These are phyloP conservation scores for Alternaria postmessia DNA, from an alignment of 2,329 filamentous ascomycete genomes.

Conservation along the genomic window DNA sequence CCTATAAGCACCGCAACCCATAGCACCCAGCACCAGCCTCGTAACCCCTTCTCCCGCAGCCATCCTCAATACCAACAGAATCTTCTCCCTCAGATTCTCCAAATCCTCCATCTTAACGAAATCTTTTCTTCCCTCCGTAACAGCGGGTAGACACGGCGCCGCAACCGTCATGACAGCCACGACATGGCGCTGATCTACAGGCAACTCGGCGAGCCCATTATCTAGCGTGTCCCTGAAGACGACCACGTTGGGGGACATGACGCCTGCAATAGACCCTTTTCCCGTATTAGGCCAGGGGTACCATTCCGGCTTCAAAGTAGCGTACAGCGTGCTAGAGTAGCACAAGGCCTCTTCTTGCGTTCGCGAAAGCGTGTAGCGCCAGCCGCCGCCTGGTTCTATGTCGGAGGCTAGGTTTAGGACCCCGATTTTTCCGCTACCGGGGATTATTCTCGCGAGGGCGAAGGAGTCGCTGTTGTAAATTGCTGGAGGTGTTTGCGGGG, in stretches of 20 bases:
- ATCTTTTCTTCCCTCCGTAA: constrained; percentile 10
- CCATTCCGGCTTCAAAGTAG: constrained; percentile 30
- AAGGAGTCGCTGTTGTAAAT: constrained; percentile 32
- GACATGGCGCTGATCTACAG: constrained; percentile 14
- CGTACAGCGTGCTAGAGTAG: constrained; percentile 32
- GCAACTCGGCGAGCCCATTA: constrained; percentile 23
- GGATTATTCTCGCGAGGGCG: constrained; percentile 24
- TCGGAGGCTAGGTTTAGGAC: constrained; percentile 34
- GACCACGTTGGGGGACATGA: constrained; percentile 30
- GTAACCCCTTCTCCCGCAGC: constrained; percentile 25
- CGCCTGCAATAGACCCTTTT: constrained; percentile 25
- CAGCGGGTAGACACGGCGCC: constrained; percentile 22
- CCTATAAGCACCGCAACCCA: constrained; percentile 35
- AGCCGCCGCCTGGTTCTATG: constrained; percentile 29
- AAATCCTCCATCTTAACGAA: constrained; percentile 21
- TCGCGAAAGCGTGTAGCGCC: constrained; percentile 28
- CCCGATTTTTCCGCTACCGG: constrained; percentile 19
- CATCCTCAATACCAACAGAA: constrained; percentile 27
- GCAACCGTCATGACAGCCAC: constrained; percentile 32
- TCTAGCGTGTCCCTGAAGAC: constrained; percentile 33
- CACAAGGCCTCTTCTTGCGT: constrained; percentile 38
- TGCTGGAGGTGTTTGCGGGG: constrained; percentile 17
- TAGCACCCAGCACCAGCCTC: constrained; percentile 32
- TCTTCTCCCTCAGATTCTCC: constrained; percentile 27
- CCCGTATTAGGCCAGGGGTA: constrained; percentile 37